phyloP scores from a whole-genome alignment of 192 early-diverging fungal species.

The Backusella macrospora region DNA sequence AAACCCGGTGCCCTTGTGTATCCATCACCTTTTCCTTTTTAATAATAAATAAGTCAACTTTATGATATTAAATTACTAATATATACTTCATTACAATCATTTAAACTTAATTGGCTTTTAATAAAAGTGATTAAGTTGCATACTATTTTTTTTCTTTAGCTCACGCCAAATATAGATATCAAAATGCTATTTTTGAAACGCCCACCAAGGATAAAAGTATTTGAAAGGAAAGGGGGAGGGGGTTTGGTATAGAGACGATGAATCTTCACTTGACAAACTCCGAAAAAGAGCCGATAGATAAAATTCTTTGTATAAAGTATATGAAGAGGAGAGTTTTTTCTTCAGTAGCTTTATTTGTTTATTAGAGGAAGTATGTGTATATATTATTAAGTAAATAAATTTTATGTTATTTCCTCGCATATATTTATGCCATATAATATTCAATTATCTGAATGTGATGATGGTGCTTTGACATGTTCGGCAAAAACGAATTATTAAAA shows the following conservation, averaged over 20 bases:
- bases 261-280: not conserved
- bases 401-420: not conserved
- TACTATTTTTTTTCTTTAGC: not conserved
- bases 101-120: not conserved
- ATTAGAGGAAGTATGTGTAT: not conserved
- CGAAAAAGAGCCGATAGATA: not conserved
- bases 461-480: conserved; percentile 2
- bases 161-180: not conserved
- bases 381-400: not conserved
- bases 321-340: not conserved
- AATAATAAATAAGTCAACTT: not conserved
- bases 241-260: not conserved
- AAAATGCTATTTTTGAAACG: not conserved
- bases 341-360: not conserved
- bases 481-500: not conserved
- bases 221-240: not conserved
- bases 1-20: not conserved
- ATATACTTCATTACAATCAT: not conserved
- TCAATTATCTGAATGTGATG: not conserved
- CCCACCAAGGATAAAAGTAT: not conserved
- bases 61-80: not conserved
- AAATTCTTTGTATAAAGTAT: not conserved
- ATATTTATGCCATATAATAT: not conserved
- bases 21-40: not conserved
- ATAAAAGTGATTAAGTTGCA: not conserved